These are phyloP conservation scores for Trypanosoma mega DNA, from an alignment of 208 protist species.

Conservation along the genomic window DNA sequence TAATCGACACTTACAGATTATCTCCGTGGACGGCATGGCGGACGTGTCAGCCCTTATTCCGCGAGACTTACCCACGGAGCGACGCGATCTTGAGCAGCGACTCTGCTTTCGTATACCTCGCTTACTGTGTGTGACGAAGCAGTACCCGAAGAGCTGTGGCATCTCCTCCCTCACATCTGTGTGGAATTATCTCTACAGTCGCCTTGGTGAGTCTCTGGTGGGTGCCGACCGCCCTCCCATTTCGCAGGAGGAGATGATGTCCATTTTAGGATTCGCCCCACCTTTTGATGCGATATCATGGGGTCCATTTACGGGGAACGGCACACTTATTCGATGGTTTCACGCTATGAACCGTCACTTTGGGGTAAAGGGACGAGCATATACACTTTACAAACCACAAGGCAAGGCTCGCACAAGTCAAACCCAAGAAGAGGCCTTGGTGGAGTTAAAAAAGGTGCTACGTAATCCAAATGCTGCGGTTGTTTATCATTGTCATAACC, in stretches of 20 bases:
- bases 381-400: conserved; percentile 87
- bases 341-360: conserved; percentile 84
- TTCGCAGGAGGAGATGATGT: conserved; percentile 90
- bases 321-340: conserved; percentile 90
- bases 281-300: conserved; percentile 90
- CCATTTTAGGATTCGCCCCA: conserved; percentile 84
- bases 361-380: conserved; percentile 47
- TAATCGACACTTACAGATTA: conserved; percentile 25
- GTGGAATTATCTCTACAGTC: conserved; percentile 92
- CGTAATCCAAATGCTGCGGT: conserved; percentile 71
- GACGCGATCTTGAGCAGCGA: conserved; percentile 62
- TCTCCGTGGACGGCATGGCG: conserved; percentile 47
- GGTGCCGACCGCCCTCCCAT: conserved; percentile 41
- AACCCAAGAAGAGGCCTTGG: conserved; percentile 41
- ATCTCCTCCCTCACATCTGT: conserved; percentile 81
- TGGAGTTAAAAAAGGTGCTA: conserved; percentile 69
- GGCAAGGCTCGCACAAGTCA: conserved; percentile 59
- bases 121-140: conserved; percentile 79
- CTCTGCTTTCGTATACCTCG: conserved; percentile 67
- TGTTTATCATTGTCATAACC: conserved; percentile 94
- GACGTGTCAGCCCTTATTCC: conserved; percentile 63
- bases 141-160: conserved; percentile 91
- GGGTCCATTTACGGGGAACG: conserved; percentile 91
- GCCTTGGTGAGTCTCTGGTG: conserved; percentile 62
- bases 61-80: conserved; percentile 59